Conservation (phyloP, 1,284 basidiomycete genomes). For the Fomitopsis pinicola region DNA sequence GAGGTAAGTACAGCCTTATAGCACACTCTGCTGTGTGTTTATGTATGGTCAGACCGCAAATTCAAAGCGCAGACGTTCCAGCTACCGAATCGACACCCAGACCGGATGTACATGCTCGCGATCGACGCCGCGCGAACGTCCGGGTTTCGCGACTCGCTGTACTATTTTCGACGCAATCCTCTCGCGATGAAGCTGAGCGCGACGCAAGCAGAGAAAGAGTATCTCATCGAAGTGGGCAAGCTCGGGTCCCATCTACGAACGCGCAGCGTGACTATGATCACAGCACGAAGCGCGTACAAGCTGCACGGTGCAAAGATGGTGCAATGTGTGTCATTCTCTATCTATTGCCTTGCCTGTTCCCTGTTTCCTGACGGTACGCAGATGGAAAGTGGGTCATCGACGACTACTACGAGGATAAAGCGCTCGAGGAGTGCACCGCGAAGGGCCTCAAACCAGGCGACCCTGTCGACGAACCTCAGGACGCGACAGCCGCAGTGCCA, state of each 20-base stretch:
- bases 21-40: neutral
- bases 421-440: constrained; percentile 64
- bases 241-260: constrained; percentile 87
- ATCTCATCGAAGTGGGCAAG: constrained; percentile 84
- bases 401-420: constrained; percentile 92
- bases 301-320: constrained; percentile 91
- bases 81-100: constrained; percentile 77
- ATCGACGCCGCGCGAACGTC: constrained; percentile 96
- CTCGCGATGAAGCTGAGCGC: constrained; percentile 89
- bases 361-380: constrained; percentile 25
- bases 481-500: constrained; percentile 48
- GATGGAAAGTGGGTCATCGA: constrained; percentile 90
- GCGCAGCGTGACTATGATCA: constrained; percentile 90
- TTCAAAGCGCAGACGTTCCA: constrained; percentile 90
- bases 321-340: constrained; percentile 50
- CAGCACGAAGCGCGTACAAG: constrained; percentile 92
- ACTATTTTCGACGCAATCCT: constrained; percentile 91
- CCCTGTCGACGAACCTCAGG: constrained; percentile 75
- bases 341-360: too few species aligned
- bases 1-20: constrained; percentile 49
- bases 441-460: constrained; percentile 75
- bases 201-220: constrained; percentile 85
- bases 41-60: constrained; percentile 56
- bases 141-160: constrained; percentile 94
- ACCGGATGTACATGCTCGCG: constrained; percentile 89